Conservation (phyloP, 768 basidiomycete species). For the Leccinum ochraceum region DNA sequence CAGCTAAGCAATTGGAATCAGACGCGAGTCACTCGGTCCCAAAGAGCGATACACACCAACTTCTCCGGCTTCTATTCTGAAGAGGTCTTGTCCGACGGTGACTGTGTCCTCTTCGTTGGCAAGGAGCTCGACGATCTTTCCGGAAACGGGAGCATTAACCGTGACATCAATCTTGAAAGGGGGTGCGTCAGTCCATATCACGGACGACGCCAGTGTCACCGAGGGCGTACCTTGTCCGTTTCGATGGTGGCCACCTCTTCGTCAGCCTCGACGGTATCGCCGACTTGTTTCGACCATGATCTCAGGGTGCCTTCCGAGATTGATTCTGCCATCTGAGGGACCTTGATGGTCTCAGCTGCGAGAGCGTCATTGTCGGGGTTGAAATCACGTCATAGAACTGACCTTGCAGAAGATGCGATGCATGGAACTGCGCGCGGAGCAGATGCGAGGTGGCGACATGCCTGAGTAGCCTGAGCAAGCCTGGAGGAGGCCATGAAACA, state of each 20-base stretch:
- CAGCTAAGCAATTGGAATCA: conserved; percentile 17
- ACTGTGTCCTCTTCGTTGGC: conserved; percentile 95
- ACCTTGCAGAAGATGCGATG: conserved; percentile 72
- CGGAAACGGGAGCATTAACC: conserved; percentile 89
- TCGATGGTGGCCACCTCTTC: conserved; percentile 98
- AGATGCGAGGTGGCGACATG: conserved; percentile 46
- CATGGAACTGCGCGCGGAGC: conserved; percentile 65
- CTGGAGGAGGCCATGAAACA: background rate
- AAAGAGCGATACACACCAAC: conserved; percentile 39
- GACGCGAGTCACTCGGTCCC: background rate
- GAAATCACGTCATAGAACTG: conserved; percentile 28
- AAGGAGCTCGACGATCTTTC: conserved; percentile 83
- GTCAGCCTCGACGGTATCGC: conserved; percentile 86
- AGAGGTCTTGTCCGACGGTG: conserved; percentile 90
- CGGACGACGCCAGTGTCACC: background rate
- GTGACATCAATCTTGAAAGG: conserved; percentile 86
- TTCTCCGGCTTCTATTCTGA: conserved; percentile 86
- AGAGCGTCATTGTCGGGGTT: conserved; percentile 4
- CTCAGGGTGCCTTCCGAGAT: conserved; percentile 98
- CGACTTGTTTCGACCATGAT: conserved; percentile 90
- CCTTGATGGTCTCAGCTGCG: conserved; percentile 87
- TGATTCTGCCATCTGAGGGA: conserved; percentile 97
- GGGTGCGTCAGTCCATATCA: conserved; percentile 6
- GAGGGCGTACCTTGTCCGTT: conserved; percentile 83
- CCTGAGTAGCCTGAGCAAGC: conserved; percentile 36